Evolutionary conservation across 2,329 filamentous ascomycete genomes (phyloP).

Genomic region (Fusarium austroafricanum): DNA sequence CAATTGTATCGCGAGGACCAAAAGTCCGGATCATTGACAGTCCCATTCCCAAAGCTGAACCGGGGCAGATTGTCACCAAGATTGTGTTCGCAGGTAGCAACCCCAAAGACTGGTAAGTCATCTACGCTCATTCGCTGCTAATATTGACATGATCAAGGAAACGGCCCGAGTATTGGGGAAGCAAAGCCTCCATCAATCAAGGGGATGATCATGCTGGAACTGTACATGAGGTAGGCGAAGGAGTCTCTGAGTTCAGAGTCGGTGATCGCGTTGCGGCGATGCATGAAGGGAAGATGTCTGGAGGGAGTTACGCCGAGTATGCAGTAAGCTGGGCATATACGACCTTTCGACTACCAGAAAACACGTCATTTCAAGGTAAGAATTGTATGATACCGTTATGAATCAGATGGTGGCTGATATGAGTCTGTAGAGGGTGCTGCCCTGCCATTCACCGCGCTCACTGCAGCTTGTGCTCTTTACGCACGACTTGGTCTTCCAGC

Average conservation of each 20-base stretch:
- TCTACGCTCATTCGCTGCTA: neutral
- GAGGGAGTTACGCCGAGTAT: slow-evolving; percentile 32
- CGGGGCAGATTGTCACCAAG: slow-evolving; percentile 23
- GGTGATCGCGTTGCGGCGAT: slow-evolving; percentile 33
- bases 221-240: slow-evolving; percentile 8
- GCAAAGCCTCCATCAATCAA: slow-evolving; percentile 11
- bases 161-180: slow-evolving; percentile 29
- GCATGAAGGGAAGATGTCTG: slow-evolving; percentile 27
- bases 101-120: slow-evolving; percentile 31
- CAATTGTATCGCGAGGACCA: slow-evolving; percentile 14
- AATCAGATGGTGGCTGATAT: neutral
- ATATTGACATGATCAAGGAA: neutral
- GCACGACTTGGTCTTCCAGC: slow-evolving; percentile 4
- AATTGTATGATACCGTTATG: fast-evolving
- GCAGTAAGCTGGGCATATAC: slow-evolving; percentile 22
- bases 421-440: slow-evolving; percentile 6
- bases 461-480: slow-evolving; percentile 24
- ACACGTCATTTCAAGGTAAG: slow-evolving; percentile 14
- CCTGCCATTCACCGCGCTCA: slow-evolving; percentile 18
- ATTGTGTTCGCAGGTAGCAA: slow-evolving; percentile 21
- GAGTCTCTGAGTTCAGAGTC: slow-evolving; percentile 21
- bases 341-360: slow-evolving; percentile 17
- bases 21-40: slow-evolving; percentile 20
- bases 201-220: slow-evolving; percentile 28
- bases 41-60: slow-evolving; percentile 3